Evolutionary conservation across 129 eudicot genomes (phyloP).

Genomic region (Tagetes erecta): DNA sequence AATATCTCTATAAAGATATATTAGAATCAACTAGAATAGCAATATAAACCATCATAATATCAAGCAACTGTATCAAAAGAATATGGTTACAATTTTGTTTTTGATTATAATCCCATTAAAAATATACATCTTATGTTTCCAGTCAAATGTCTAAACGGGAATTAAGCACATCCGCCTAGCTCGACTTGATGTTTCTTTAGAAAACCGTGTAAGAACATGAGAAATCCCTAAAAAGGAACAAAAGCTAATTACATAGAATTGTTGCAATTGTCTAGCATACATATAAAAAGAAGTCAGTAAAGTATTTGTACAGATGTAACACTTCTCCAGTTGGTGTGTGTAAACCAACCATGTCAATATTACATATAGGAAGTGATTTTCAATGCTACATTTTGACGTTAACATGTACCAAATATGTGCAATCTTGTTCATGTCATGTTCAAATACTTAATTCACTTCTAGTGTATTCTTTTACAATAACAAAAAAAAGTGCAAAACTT

Average conservation of each 20-base stretch:
- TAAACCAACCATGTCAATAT: not conserved
- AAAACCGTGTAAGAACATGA: not conserved
- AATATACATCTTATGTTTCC: not conserved
- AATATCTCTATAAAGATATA: not conserved
- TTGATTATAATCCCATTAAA: not conserved
- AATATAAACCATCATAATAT: not conserved
- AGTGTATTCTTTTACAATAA: not conserved
- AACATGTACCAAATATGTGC: not conserved
- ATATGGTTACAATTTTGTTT: not conserved
- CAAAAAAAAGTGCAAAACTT: not conserved
- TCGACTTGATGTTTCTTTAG: not conserved
- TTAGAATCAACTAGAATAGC: not conserved
- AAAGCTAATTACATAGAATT: not conserved
- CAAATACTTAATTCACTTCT: not conserved
- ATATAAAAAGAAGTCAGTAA: not conserved
- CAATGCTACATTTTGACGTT: not conserved
- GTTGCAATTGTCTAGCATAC: constrained; percentile 3
- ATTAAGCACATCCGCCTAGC: not conserved
- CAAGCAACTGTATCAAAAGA: not conserved
- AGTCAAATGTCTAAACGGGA: not conserved
- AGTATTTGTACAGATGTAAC: not conserved
- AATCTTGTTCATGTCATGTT: constrained; percentile 6
- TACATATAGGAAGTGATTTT: not conserved
- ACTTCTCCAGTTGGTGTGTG: not conserved
- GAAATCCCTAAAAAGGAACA: not conserved